Evolutionary conservation across 257 asterid genomes (phyloP), one percentile per base, ranked within the genome.

Genomic region (Cinchona pubescens): DNA sequence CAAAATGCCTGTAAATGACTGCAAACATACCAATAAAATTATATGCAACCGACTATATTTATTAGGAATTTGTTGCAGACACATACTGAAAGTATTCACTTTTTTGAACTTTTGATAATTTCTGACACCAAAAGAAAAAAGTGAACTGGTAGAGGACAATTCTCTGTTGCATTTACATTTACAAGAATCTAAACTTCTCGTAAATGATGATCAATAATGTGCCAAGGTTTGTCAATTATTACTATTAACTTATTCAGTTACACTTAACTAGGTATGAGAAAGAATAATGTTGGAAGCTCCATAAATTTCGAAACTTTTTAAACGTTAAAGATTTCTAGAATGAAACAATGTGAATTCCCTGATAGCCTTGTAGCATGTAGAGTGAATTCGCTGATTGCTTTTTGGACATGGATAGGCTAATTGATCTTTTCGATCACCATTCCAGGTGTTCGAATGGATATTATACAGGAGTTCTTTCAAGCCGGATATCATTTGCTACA

Each of bases 361-460:
- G 27, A 35, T 19, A 16, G 48, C 27, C 70, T 35, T 59, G 0
- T 3, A 59, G 18, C 37, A 2, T 59, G 35, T n/a, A n/a, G n/a
- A n/a, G n/a, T n/a, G n/a, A n/a, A n/a, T n/a, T n/a, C n/a, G n/a
- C n/a, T n/a, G n/a, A n/a, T 21, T 62, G 62, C 65, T 34, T 75
- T 49, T 37, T 35, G 18, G 35, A 61, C 18, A n/a, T 60, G 45
- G 8, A 12, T 35, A 16, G 34, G 27, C 66, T 66, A 55, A 72
- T 73, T 32, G 42, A 64, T 77, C 62, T 74, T 59, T n/a, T 74
- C 70, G 71, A 63, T 29, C 46, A 35, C 55, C 27, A 76, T 79
- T 71, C 68, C 88, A 90, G 97, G 75, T 89, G 84, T 89, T 91
- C 73, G 96, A 89, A 78, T 93, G 98, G 98, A 82, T 93, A 83